A percentile compares a stretch with the other conserved stretches of the same genome.
Evolutionary conservation across 2,329 filamentous ascomycete genomes (phyloP).

Genomic region (Clarireedia monteithiana): DNA sequence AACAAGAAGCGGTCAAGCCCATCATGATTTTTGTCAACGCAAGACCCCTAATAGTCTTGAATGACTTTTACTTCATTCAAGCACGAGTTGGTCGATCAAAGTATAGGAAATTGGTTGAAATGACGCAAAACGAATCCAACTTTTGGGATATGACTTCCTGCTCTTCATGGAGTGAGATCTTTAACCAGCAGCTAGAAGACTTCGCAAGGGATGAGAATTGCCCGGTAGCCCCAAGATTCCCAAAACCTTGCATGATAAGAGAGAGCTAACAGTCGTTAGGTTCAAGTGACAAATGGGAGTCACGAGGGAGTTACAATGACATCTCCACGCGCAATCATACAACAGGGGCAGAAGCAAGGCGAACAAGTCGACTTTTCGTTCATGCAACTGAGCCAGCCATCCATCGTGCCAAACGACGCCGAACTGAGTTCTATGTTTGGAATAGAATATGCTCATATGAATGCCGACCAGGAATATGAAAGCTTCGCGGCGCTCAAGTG

Average conservation of each 20-base stretch:
- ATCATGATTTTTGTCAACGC: conserved; percentile 27
- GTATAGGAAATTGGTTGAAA: conserved; percentile 24
- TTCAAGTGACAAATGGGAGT: conserved; percentile 14
- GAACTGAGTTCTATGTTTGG: conserved; percentile 17
- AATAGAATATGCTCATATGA: conserved; percentile 18
- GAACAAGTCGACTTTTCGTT: background rate
- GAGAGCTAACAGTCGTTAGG: conserved; percentile 15
- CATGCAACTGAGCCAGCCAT: conserved; percentile 8
- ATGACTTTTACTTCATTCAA: conserved; percentile 24
- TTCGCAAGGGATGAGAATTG: conserved; percentile 19
- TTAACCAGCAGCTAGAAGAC: conserved; percentile 21
- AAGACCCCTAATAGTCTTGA: conserved; percentile 23
- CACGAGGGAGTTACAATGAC: conserved; percentile 17
- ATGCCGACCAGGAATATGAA: conserved; percentile 11
- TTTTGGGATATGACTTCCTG: conserved; percentile 22
- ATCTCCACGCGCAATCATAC: conserved; percentile 9
- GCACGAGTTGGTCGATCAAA: conserved; percentile 16
- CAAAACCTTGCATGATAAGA: background rate
- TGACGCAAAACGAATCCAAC: conserved; percentile 25
- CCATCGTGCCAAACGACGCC: conserved; percentile 2
- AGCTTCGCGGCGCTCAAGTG: conserved; percentile 19
- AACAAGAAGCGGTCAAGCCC: conserved; percentile 23
- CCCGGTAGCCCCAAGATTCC: conserved; percentile 12
- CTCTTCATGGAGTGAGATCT: conserved; percentile 12
- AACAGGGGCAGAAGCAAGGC: conserved; percentile 12